These are phyloP conservation scores for Colletotrichum sp. DNA, from an alignment of 2,329 filamentous ascomycete species.

Conservation along the genomic window DNA sequence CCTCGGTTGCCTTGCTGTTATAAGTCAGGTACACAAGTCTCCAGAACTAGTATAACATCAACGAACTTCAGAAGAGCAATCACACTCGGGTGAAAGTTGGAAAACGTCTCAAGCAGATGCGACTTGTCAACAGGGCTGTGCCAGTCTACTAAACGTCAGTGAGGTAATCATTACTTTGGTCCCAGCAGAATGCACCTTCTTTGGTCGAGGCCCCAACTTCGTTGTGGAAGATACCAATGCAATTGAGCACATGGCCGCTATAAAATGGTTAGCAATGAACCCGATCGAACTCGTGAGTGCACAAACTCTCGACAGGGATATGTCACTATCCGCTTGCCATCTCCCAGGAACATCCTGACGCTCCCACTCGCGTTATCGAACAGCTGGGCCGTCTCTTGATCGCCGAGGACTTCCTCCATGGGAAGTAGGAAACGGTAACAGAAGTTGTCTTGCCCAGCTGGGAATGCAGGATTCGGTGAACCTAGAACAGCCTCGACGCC, in stretches of 20 bases:
- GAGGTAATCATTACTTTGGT: neutral
- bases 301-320: conserved; percentile 38
- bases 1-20: conserved; percentile 36
- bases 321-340: conserved; percentile 31
- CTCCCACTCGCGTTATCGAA: conserved; percentile 23
- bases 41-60: fast-evolving
- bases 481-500: conserved; percentile 34
- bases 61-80: conserved; percentile 31
- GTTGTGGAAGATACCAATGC: conserved; percentile 36
- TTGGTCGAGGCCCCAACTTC: conserved; percentile 15
- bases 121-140: conserved; percentile 28
- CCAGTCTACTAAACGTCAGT: neutral
- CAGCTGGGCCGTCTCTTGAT: conserved; percentile 25
- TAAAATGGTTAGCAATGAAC: neutral
- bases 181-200: neutral
- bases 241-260: conserved; percentile 38
- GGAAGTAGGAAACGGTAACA: conserved; percentile 43
- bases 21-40: fast-evolving
- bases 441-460: conserved; percentile 33
- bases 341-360: conserved; percentile 6
- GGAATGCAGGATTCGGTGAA: conserved; percentile 28
- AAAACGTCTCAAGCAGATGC: conserved; percentile 31
- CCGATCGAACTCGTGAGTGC: neutral
- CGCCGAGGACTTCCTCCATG: conserved; percentile 31
- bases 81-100: conserved; percentile 30